Evolutionary conservation across 306 rosid species (phyloP), one percentile per base, ranked within the genome.

Genomic region (Cajanus cajan): DNA sequence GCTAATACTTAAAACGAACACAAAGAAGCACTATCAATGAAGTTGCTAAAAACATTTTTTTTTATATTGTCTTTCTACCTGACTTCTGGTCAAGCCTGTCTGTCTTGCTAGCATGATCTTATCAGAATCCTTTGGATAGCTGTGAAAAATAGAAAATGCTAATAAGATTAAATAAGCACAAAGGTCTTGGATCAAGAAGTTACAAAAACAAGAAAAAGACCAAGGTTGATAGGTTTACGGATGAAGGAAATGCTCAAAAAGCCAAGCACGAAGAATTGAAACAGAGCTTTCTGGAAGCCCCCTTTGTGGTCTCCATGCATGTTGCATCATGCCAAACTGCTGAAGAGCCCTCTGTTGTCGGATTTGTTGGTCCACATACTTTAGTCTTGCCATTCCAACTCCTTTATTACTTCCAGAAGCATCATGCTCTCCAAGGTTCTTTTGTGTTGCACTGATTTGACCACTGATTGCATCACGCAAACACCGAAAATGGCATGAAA

Each of bases 231-330:
- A 80, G 83, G 67, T 39, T 82, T 87, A 92, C 97, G 97, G 97
- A 76, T 92, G 93, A 77, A 92, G 97, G 82, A 92, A 92, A 86
- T 92, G 97, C 87, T 92, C 97, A 63, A 92, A 92, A 62, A 92
- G 86, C 97, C 97, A 92, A 68, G 97, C 90, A 2, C 95, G 95
- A 47, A 92, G 97, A 86, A 92, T 73, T 4, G 93, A 87, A 72
- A 90, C 97, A 9, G 97, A 89, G 87, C 86, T 85, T 81, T 90
- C 97, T n/a, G 97, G 97, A 58, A 90, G 84, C 39, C 97, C 97
- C 78, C 95, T 84, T 71, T 92, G 97, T 40, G 95, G 97, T 61
- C 97, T 86, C 95, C 95, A 92, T 58, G 92, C 90, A 82, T 92
- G 89, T 48, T 88, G 97, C 86, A 87, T 89, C 92, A 92, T 89